phyloP scores from a whole-genome alignment of 148 eudicot species.

The Vaccinium macrocarpon region DNA sequence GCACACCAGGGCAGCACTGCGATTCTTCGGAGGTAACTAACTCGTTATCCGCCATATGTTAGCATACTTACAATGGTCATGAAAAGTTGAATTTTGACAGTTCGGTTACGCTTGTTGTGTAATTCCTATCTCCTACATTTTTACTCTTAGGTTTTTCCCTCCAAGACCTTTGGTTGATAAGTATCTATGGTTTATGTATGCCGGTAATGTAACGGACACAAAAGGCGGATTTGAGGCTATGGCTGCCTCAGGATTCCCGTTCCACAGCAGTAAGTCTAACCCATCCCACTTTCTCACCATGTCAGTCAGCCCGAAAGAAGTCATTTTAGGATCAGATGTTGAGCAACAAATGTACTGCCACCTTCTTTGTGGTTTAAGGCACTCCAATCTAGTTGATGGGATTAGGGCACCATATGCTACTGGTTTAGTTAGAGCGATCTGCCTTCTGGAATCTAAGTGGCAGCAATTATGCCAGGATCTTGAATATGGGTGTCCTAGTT shows the following conservation, averaged over 20 bases:
- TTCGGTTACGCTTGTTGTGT: neutral
- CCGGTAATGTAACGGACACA: slow-evolving; percentile 18
- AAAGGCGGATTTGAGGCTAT: slow-evolving; percentile 16
- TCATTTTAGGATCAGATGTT: slow-evolving; percentile 37
- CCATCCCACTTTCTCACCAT: slow-evolving; percentile 27
- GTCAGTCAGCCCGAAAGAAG: slow-evolving; percentile 33
- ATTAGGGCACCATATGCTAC: slow-evolving; percentile 30
- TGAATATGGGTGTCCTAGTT: slow-evolving; percentile 24
- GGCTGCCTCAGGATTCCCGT: slow-evolving; percentile 29
- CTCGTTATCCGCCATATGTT: neutral
- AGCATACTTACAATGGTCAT: neutral
- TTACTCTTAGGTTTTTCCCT: slow-evolving; percentile 17
- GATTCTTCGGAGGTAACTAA: slow-evolving; percentile 25
- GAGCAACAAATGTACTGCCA: slow-evolving; percentile 48
- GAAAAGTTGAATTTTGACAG: neutral
- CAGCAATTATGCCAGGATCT: slow-evolving; percentile 26
- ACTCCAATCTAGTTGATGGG: slow-evolving; percentile 17
- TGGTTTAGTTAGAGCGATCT: slow-evolving; percentile 23
- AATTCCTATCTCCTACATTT: neutral
- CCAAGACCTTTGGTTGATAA: slow-evolving; percentile 12
- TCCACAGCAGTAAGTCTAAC: slow-evolving; percentile 21
- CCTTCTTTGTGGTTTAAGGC: slow-evolving; percentile 41
- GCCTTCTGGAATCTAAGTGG: slow-evolving; percentile 27
- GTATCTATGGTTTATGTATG: slow-evolving; percentile 19
- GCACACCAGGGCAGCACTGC: slow-evolving; percentile 24